phyloP scores from a whole-genome alignment of 1,139 yeast genomes.

The Nakaseomyces nivariensis region DNA sequence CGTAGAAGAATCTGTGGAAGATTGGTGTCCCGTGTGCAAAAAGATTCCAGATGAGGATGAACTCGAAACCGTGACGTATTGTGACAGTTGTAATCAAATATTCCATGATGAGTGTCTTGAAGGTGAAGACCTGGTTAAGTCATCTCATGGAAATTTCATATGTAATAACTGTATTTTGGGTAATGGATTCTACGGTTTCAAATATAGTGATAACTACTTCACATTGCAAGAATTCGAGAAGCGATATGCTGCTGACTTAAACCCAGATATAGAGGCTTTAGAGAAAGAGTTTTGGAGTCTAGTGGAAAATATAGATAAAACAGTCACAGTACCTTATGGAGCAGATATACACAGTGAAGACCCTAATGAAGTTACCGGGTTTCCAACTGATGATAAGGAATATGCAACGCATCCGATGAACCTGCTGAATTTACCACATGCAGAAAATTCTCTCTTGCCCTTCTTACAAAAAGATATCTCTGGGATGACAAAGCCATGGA shows the following conservation, averaged over 20 bases:
- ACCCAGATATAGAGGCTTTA: conserved; percentile 31
- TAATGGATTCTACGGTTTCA: conserved; percentile 84
- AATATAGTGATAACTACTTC: conserved; percentile 56
- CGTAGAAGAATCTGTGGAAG: conserved; percentile 29
- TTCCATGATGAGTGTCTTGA: conserved; percentile 37
- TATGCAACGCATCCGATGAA: conserved; percentile 57
- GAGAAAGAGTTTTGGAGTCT: conserved; percentile 53
- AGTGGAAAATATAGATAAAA: conserved; percentile 37
- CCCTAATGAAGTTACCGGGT: conserved; percentile 61
- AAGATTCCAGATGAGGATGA: not conserved
- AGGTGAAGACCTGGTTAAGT: conserved; percentile 8
- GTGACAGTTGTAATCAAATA: conserved; percentile 65
- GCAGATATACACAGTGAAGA: conserved; percentile 61
- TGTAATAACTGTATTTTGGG: conserved; percentile 79
- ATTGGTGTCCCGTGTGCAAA: conserved; percentile 14
- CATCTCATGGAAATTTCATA: conserved; percentile 62
- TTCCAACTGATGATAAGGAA: conserved; percentile 35
- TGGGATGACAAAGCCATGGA: conserved; percentile 81
- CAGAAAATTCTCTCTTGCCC: conserved; percentile 53
- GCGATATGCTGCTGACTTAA: conserved; percentile 28
- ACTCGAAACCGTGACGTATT: conserved; percentile 18
- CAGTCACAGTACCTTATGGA: conserved; percentile 57
- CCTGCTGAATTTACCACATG: conserved; percentile 55
- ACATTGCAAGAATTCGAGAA: conserved; percentile 48
- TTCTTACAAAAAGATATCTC: conserved; percentile 53